Percentiles rank a stretch among this genome's conserved stretches.
Conservation (phyloP, 2,329 filamentous ascomycete species). For the Alternaria incomplexa region DNA sequence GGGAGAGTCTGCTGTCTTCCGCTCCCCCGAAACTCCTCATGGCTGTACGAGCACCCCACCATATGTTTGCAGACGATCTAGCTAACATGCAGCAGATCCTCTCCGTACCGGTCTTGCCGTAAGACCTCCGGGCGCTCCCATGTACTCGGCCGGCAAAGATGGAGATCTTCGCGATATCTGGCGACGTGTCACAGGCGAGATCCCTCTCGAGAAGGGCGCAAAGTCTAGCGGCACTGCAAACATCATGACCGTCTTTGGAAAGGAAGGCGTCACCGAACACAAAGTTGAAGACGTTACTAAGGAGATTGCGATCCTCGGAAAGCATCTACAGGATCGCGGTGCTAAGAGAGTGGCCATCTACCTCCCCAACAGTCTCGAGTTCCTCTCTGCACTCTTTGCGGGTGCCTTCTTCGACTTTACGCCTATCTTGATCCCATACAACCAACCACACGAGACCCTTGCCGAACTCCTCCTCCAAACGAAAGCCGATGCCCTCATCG, state of each 20-base stretch:
- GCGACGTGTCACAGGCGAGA: conserved; percentile 72
- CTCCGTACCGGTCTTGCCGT: conserved; percentile 64
- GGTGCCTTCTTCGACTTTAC: conserved; percentile 89
- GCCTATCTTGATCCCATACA: conserved; percentile 83
- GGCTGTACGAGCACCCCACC: conserved; percentile 58
- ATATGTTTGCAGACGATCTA: neutral
- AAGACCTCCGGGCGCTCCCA: conserved; percentile 77
- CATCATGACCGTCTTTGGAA: conserved; percentile 80
- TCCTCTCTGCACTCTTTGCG: conserved; percentile 80
- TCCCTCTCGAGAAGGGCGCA: conserved; percentile 68
- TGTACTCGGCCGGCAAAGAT: conserved; percentile 82
- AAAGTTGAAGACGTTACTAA: conserved; percentile 73
- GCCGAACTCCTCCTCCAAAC: conserved; percentile 74
- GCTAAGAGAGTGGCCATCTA: conserved; percentile 82
- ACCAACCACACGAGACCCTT: conserved; percentile 72
- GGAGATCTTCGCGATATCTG: conserved; percentile 93
- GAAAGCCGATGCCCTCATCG: conserved; percentile 80
- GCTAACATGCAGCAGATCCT: conserved; percentile 39
- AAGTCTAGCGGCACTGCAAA: conserved; percentile 68
- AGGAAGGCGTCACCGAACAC: conserved; percentile 75
- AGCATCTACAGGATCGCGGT: conserved; percentile 72
- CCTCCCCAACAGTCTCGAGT: conserved; percentile 90
- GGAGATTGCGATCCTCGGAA: conserved; percentile 87
- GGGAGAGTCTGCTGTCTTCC: conserved; percentile 83
- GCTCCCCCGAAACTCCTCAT: conserved; percentile 83